Conservation (phyloP, 2,329 filamentous ascomycete genomes). For the Aspergillus puulaauensis region DNA sequence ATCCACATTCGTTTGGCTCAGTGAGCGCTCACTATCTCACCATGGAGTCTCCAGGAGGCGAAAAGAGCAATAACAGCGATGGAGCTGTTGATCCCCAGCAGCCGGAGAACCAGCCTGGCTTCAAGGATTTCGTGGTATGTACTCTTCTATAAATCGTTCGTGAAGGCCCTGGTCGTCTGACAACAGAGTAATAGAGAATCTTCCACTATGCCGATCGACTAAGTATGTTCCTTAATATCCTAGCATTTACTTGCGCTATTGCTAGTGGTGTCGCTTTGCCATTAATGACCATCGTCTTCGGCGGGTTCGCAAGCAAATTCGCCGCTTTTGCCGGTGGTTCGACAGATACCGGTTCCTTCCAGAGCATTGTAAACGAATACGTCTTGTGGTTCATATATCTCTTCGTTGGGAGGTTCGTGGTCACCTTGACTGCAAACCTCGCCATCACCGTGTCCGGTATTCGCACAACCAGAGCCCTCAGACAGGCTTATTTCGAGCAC, state of each 20-base stretch:
- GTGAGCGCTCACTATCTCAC: neutral
- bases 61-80: neutral
- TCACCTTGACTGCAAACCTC: conserved; percentile 34
- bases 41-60: neutral
- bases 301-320: conserved; percentile 28
- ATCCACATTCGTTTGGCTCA: neutral
- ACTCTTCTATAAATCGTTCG: neutral
- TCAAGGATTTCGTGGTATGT: conserved; percentile 3
- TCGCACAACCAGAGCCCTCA: conserved; percentile 22
- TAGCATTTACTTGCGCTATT: conserved; percentile 15
- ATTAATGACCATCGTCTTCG: conserved; percentile 41
- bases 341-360: conserved; percentile 12
- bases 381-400: conserved; percentile 36
- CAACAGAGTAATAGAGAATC: neutral
- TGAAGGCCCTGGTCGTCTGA: neutral
- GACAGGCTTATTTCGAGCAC: conserved; percentile 27
- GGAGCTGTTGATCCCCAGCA: neutral
- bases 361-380: conserved; percentile 22
- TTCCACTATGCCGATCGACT: conserved; percentile 8
- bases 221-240: neutral
- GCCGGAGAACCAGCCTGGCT: neutral
- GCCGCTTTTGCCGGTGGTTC: conserved; percentile 20
- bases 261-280: conserved; percentile 29
- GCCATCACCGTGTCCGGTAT: conserved; percentile 13
- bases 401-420: conserved; percentile 32